A percentile compares a stretch with the other conserved stretches of the same genome.
phyloP scores from a whole-genome alignment of 805 yeast genomes.

The Scheffersomyces amazonensis region DNA sequence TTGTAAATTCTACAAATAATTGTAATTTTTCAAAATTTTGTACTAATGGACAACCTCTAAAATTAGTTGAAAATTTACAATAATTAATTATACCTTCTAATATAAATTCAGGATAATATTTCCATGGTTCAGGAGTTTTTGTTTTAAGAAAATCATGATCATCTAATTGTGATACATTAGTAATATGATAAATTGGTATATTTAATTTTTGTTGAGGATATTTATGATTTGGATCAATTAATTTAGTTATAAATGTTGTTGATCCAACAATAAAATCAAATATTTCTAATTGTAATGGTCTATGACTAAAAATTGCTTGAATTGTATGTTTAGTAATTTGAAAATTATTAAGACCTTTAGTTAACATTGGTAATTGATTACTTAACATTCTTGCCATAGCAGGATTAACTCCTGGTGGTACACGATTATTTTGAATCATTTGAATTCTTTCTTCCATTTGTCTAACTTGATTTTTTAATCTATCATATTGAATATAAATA shows the following conservation, averaged over 20 bases:
- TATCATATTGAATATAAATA: slow-evolving; percentile 51
- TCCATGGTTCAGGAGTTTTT: slow-evolving; percentile 72
- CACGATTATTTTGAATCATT: slow-evolving; percentile 33
- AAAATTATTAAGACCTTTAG: slow-evolving; percentile 31
- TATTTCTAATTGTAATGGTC: slow-evolving; percentile 57
- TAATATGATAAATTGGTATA: slow-evolving; percentile 55
- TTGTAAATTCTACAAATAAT: slow-evolving; percentile 66
- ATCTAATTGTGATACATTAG: slow-evolving; percentile 65
- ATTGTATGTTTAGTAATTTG: slow-evolving; percentile 53
- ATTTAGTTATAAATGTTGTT: slow-evolving; percentile 64
- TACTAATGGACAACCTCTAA: slow-evolving; percentile 55
- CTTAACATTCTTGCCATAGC: slow-evolving; percentile 18
- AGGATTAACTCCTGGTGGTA: slow-evolving; percentile 27
- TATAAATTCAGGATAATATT: slow-evolving; percentile 79
- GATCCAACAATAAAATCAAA: slow-evolving; percentile 80
- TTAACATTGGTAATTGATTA: slow-evolving; percentile 48
- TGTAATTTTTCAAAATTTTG: slow-evolving; percentile 49
- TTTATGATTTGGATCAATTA: slow-evolving; percentile 67
- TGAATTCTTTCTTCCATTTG: slow-evolving; percentile 50
- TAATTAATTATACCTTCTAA: slow-evolving; percentile 80
- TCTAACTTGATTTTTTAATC: slow-evolving; percentile 47
- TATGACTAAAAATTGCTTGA: slow-evolving; percentile 59
- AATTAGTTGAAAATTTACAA: slow-evolving; percentile 58
- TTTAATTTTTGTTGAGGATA: slow-evolving; percentile 53
- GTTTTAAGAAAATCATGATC: slow-evolving; percentile 68